Evolutionary conservation across 495 filamentous ascomycete genomes (phyloP).

Genomic region (Hapsidospora chrysogenum): DNA sequence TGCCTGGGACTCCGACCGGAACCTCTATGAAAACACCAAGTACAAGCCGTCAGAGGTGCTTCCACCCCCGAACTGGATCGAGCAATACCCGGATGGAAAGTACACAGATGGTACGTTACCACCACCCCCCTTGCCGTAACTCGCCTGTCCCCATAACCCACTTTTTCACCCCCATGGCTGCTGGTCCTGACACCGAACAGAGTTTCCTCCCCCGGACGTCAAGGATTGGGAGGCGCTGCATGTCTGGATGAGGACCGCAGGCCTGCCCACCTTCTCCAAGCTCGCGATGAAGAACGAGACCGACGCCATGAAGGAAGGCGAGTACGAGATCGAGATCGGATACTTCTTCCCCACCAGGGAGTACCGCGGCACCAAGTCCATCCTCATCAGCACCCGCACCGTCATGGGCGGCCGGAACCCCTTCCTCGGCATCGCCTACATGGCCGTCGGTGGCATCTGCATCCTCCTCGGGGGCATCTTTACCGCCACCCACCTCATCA

Average conservation of each 20-base stretch:
- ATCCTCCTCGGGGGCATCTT: constrained; percentile 76
- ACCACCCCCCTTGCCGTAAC: no score
- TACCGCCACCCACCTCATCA: constrained; percentile 75
- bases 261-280: constrained; percentile 91
- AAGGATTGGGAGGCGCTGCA: constrained; percentile 68
- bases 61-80: constrained; percentile 75
- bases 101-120: no score
- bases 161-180: no score
- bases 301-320: constrained; percentile 45
- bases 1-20: constrained; percentile 69
- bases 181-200: no score
- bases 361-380: constrained; percentile 86
- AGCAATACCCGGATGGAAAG: constrained; percentile 40
- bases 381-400: constrained; percentile 84
- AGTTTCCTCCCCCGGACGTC: constrained; percentile 48
- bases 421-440: constrained; percentile 89
- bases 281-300: constrained; percentile 66
- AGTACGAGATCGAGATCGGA: constrained; percentile 35
- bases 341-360: constrained; percentile 30
- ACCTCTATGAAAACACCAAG: constrained; percentile 50
- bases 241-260: constrained; percentile 97
- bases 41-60: constrained; percentile 44
- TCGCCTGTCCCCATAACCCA: no score
- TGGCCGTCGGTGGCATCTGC: constrained; percentile 87
- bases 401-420: constrained; percentile 92